Evolutionary conservation across 2,329 filamentous ascomycete species (phyloP).

Genomic region (Pestalotiopsis sp.): DNA sequence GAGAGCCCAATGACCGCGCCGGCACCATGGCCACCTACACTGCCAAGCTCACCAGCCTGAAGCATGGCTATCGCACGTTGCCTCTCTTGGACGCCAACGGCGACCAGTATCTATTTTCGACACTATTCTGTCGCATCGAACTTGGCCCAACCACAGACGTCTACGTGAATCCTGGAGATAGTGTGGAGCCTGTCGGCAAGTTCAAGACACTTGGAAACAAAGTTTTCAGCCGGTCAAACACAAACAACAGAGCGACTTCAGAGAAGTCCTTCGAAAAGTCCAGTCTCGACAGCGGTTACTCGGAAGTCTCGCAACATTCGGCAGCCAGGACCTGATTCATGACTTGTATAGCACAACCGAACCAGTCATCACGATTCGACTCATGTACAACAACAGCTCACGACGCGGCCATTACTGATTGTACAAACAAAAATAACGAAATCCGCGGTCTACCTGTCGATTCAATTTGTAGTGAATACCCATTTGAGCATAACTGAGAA

Average conservation of each 20-base stretch:
- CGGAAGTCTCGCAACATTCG: slow-evolving; percentile 23
- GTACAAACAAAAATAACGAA: slow-evolving; percentile 15
- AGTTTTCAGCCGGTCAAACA: slow-evolving; percentile 58
- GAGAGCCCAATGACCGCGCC: slow-evolving; percentile 66
- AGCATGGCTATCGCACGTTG: slow-evolving; percentile 90
- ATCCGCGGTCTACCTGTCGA: slow-evolving; percentile 21
- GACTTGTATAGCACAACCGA: slow-evolving; percentile 5
- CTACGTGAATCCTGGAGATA: slow-evolving; percentile 49
- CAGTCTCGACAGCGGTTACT: slow-evolving; percentile 42
- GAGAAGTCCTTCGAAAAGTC: slow-evolving; percentile 40
- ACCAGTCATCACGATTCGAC: not conserved
- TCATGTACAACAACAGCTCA: slow-evolving; percentile 25
- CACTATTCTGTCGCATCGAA: slow-evolving; percentile 86
- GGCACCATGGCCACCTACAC: slow-evolving; percentile 84
- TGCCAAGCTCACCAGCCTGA: slow-evolving; percentile 85
- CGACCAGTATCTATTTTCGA: slow-evolving; percentile 93
- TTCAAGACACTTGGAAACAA: slow-evolving; percentile 59
- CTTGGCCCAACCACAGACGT: slow-evolving; percentile 61
- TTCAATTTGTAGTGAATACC: slow-evolving; percentile 30
- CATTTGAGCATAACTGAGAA: slow-evolving; percentile 26
- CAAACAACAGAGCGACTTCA: slow-evolving; percentile 28
- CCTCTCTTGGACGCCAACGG: slow-evolving; percentile 87
- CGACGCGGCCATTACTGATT: slow-evolving; percentile 19
- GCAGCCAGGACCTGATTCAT: slow-evolving; percentile 10
- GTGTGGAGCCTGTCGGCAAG: slow-evolving; percentile 50